Base-by-base conservation (phyloP, 352 stramenopile genomes). In the Phytophthora constricta region DNA sequence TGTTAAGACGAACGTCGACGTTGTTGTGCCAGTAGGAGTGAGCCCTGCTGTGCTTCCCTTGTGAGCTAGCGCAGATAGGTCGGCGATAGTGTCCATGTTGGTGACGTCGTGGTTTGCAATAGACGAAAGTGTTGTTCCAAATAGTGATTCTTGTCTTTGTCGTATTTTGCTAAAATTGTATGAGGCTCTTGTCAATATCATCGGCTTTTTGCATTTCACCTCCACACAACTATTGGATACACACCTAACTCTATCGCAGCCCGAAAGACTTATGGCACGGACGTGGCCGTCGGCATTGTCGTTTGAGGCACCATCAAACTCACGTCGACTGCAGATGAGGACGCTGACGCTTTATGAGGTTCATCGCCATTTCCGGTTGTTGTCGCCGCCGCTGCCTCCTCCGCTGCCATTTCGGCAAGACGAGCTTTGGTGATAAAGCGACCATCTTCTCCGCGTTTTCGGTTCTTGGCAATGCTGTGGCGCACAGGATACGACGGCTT, bases 401-500 rank as follows among this genome's bases (percentile, higher is more conserved):
- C 79, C 39, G 68, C 70, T 39, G 80, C 84, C 84, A 93, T 93
- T 55, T 91, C 79, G 1, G 84, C 84, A 11, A 93, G 77, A 17
- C 81, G 74, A 17, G 76, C 82, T 62, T 92, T 94, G 2, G 84
- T 91, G 54, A 94, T 92, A 62, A 94, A 94, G 14, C 86, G 86
- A 34, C 86, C 86, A 57, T 94, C 86, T 67, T 94, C 86, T 33
- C 86, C 86, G 17, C 86, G 82, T 66, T 92, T 91, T 42, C 86
- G 84, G 59, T 88, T 90, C 70, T 92, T 94, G 5, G 86, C 86
- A 37, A 94, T 94, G 58, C 84, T 94, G 65, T 93, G 86, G 7
- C 86, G 82, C 47, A 92, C 84, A 5, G 86, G 86, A 55, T 94
- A 94, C 41, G 86, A 94, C 23, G 86, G 84, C 47, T 94, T 94